Percentiles rank a stretch among this genome's conserved stretches.
phyloP scores from a whole-genome alignment of 2,329 filamentous ascomycete genomes.

The Podosphaera xanthii region DNA sequence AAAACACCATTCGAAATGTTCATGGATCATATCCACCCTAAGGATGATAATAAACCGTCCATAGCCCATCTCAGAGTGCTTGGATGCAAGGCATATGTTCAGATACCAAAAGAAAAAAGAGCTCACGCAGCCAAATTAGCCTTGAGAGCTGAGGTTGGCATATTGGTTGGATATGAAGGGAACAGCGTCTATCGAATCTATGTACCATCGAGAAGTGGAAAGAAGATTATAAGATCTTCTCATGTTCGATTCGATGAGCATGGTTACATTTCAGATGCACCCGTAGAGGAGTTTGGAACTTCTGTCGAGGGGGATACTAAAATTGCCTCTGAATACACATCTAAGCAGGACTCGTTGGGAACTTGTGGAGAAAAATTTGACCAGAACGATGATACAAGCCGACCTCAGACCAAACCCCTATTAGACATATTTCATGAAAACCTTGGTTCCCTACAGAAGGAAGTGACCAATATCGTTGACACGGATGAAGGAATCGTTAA shows the following conservation, averaged over 20 bases:
- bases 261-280: not conserved
- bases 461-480: not conserved
- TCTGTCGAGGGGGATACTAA: not conserved
- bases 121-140: not conserved
- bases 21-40: not conserved
- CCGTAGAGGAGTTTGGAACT: not conserved
- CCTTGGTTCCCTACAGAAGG: not conserved
- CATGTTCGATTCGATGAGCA: not conserved
- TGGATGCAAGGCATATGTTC: not conserved
- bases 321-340: not conserved
- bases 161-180: constrained; percentile 2
- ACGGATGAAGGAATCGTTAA: not conserved
- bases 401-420: not conserved
- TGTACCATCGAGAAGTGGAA: not conserved
- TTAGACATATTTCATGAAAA: not conserved
- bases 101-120: constrained; percentile 2
- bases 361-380: not conserved
- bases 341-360: not conserved
- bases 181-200: not conserved
- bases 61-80: constrained; percentile 1
- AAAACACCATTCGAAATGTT: not conserved
- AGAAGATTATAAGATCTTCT: not conserved
- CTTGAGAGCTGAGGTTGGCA: not conserved
- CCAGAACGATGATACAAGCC: not conserved
- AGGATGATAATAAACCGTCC: not conserved